phyloP scores from a whole-genome alignment of 164 flowering plant genomes.

The Pachysandra terminalis region DNA sequence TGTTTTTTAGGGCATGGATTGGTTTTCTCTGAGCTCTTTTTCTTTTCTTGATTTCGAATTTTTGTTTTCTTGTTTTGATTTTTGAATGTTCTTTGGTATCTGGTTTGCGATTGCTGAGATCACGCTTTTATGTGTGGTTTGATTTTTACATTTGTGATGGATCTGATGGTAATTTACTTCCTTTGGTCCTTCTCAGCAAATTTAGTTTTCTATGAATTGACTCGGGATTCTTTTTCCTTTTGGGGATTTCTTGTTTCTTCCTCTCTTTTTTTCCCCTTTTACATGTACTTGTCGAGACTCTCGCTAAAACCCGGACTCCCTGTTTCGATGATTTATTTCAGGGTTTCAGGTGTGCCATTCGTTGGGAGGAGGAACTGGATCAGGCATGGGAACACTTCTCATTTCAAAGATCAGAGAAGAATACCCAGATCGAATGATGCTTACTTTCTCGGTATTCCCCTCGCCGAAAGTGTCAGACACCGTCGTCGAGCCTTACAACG shows the following conservation, averaged over 20 bases:
- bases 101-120: background rate
- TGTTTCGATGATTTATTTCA: background rate
- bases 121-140: background rate
- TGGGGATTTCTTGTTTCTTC: background rate
- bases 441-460: slow-evolving; percentile 36
- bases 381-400: slow-evolving; percentile 34
- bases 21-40: too few relatives aligned
- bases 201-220: too few relatives aligned
- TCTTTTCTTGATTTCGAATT: too few relatives aligned
- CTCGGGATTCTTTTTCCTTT: too few relatives aligned
- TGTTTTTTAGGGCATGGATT: too few relatives aligned
- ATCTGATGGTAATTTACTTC: background rate
- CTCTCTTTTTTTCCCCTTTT: too few relatives aligned
- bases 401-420: slow-evolving; percentile 40
- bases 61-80: too few relatives aligned
- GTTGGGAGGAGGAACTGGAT: slow-evolving; percentile 36
- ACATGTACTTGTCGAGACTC: too few relatives aligned
- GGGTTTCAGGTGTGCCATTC: slow-evolving; percentile 38
- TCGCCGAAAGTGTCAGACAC: slow-evolving; percentile 42
- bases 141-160: background rate
- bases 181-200: too few relatives aligned
- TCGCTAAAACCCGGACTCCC: background rate
- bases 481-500: slow-evolving; percentile 41
- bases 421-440: slow-evolving; percentile 42
- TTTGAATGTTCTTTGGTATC: too few relatives aligned